Evolutionary conservation across 106 monocot species (phyloP).

Genomic region (Dendrobium officinale): DNA sequence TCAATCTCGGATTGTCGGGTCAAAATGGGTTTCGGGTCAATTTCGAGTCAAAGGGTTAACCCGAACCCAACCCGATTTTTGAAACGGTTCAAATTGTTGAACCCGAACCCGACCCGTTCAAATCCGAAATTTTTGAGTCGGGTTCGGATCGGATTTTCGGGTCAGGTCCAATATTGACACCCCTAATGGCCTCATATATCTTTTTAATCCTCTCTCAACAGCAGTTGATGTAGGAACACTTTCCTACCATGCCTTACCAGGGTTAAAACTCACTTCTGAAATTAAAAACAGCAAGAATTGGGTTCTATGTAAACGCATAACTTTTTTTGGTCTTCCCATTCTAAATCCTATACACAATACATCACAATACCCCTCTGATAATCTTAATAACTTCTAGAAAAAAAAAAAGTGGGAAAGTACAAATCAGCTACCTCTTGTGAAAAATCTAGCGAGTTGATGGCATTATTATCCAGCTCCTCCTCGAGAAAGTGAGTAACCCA

Average conservation of each 20-base stretch:
- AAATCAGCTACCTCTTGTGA: constrained; percentile 24
- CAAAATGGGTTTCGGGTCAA: too few species aligned
- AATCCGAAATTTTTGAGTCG: too few species aligned
- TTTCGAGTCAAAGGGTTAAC: too few species aligned
- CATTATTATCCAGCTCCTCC: constrained; percentile 15
- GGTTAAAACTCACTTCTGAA: neutral
- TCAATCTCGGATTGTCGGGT: too few species aligned
- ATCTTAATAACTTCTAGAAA: neutral
- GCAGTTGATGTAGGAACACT: neutral
- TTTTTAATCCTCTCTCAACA: neutral
- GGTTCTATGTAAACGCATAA: neutral
- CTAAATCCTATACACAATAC: neutral
- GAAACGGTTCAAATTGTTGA: too few species aligned
- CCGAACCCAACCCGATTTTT: too few species aligned
- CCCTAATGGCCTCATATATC: too few species aligned
- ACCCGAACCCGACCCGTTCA: too few species aligned
- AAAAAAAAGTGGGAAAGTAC: neutral
- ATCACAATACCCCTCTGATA: neutral
- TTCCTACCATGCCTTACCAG: neutral
- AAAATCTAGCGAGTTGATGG: neutral
- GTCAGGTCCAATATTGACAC: too few species aligned
- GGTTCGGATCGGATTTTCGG: too few species aligned
- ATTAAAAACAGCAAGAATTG: neutral
- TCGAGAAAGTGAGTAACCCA: constrained; percentile 47
- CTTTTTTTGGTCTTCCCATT: neutral